A percentile compares a stretch with the other conserved stretches of the same genome.
phyloP scores from a whole-genome alignment of 371 early-diverging fungal species.

The Haplosporangium sp. region DNA sequence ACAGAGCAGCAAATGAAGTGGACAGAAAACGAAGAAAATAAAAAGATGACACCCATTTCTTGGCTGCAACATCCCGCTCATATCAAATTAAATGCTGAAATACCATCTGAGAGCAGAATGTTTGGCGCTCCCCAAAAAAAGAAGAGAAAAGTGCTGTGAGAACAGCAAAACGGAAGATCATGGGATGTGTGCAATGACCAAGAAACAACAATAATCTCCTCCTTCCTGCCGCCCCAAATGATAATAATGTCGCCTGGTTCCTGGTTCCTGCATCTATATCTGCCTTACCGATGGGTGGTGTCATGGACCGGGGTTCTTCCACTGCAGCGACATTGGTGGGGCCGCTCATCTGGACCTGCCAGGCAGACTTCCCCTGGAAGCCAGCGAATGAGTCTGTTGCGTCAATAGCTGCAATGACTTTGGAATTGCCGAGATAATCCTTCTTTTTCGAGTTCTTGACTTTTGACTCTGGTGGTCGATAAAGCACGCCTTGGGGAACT shows the following conservation, averaged over 20 bases:
- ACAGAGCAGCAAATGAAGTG: neutral
- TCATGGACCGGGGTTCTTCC: slow-evolving; percentile 29
- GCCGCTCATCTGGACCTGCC: slow-evolving; percentile 55
- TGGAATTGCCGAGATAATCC: slow-evolving; percentile 82
- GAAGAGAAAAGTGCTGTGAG: too few species aligned
- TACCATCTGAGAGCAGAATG: too few species aligned
- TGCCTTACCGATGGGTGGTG: slow-evolving; percentile 45
- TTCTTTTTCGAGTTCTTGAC: slow-evolving; percentile 81
- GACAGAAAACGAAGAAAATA: neutral
- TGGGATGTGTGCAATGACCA: too few species aligned
- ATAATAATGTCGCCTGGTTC: neutral
- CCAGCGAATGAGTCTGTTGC: slow-evolving; percentile 72
- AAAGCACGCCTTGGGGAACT: slow-evolving; percentile 81
- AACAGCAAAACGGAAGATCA: too few species aligned
- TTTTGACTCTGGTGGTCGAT: slow-evolving; percentile 86
- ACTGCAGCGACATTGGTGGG: slow-evolving; percentile 35
- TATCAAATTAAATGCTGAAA: too few species aligned
- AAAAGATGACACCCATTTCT: neutral
- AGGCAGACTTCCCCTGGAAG: slow-evolving; percentile 66
- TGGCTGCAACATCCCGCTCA: too few species aligned
- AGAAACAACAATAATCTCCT: neutral
- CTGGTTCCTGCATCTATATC: neutral
- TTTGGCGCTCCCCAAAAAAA: too few species aligned
- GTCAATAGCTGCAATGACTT: slow-evolving; percentile 79
- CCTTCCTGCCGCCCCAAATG: neutral